Conservation (phyloP, 345 rosid genomes). For the Zanthoxylum bungeanum region DNA sequence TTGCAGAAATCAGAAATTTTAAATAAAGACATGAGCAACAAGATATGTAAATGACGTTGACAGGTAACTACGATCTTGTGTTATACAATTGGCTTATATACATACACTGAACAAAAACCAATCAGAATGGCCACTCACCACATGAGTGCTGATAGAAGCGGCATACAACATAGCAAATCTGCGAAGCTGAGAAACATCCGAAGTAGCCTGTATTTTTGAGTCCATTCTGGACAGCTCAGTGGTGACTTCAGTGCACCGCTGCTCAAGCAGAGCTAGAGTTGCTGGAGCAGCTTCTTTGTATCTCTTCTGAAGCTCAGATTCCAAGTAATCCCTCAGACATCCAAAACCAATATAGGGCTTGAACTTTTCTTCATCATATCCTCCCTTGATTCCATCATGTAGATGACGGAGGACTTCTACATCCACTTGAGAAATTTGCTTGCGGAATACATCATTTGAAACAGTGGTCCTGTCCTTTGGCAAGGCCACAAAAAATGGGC, state of each 20-base stretch:
- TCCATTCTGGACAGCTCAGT: constrained; percentile 66
- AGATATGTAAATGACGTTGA: neutral
- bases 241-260: constrained; percentile 72
- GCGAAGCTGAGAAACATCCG: constrained; percentile 85
- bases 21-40: neutral
- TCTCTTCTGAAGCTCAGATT: constrained; percentile 89
- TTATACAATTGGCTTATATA: neutral
- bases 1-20: neutral
- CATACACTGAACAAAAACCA: neutral
- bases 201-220: constrained; percentile 76
- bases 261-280: constrained; percentile 93
- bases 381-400: constrained; percentile 81
- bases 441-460: constrained; percentile 87
- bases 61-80: neutral
- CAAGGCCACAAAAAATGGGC: constrained; percentile 81
- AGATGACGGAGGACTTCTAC: constrained; percentile 61
- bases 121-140: constrained; percentile 45
- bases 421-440: constrained; percentile 85
- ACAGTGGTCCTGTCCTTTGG: constrained; percentile 79
- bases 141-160: constrained; percentile 82
- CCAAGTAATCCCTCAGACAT: constrained; percentile 79
- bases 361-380: constrained; percentile 92
- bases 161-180: constrained; percentile 81
- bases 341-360: constrained; percentile 67
- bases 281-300: constrained; percentile 95